A percentile compares a stretch with the other conserved stretches of the same genome.
Conservation (phyloP, 2,329 filamentous ascomycete genomes). For the Paecilomyces variotii region DNA sequence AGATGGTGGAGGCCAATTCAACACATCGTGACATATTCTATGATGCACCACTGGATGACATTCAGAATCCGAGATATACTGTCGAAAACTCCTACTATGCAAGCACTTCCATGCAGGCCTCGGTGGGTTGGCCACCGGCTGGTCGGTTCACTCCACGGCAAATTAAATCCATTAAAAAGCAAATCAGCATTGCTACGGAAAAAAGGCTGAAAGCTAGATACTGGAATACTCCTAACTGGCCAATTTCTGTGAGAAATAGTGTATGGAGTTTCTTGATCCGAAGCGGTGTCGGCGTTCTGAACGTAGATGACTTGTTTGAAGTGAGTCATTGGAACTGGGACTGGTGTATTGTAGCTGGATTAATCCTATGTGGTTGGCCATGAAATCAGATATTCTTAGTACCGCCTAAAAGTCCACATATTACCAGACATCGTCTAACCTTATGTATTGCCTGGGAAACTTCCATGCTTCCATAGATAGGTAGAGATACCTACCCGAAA, state of each 20-base stretch:
- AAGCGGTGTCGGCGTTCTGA: slow-evolving; percentile 6
- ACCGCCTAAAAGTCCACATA: not conserved
- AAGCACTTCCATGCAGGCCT: not conserved
- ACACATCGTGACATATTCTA: slow-evolving; percentile 8
- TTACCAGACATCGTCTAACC: not conserved
- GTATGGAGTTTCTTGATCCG: slow-evolving; percentile 7
- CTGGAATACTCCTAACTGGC: slow-evolving; percentile 6
- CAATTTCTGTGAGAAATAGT: slow-evolving; percentile 4
- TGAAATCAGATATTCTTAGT: not conserved
- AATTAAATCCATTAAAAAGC: slow-evolving; percentile 1
- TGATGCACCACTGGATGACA: slow-evolving; percentile 5
- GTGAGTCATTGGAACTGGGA: slow-evolving; percentile 7
- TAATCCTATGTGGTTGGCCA: not conserved
- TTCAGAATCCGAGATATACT: not conserved
- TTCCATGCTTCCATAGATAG: too few relatives aligned
- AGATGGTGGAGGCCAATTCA: not conserved
- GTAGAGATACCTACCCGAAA: too few relatives aligned
- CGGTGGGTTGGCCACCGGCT: slow-evolving; percentile 1
- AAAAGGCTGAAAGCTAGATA: slow-evolving; percentile 6
- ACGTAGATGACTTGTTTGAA: slow-evolving; percentile 7
- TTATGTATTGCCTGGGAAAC: not conserved
- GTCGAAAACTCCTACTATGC: slow-evolving; percentile 2
- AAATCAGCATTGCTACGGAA: slow-evolving; percentile 2
- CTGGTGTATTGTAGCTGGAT: not conserved
- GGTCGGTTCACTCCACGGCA: slow-evolving; percentile 4